phyloP scores from a whole-genome alignment of 305 asterid genomes.

The Fraxinus sp. region DNA sequence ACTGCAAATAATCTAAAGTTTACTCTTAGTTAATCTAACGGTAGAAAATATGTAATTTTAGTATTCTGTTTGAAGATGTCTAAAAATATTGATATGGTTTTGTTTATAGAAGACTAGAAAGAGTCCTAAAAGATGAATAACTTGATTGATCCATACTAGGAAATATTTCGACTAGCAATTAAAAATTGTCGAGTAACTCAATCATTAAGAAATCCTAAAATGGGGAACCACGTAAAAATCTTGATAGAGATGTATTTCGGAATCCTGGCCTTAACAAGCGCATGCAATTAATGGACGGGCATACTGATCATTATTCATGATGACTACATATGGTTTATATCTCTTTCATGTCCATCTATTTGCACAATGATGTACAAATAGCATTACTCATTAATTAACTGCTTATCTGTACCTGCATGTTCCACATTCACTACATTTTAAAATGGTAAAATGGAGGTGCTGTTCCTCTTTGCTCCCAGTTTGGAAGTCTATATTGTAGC shows the following conservation, averaged over 20 bases:
- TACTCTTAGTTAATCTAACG: not conserved
- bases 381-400: too few relatives aligned
- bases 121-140: not conserved
- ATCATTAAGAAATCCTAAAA: not conserved
- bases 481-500: not conserved
- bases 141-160: not conserved
- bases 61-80: not conserved
- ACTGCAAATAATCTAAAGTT: not conserved
- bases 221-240: not conserved
- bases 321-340: not conserved
- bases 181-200: not conserved
- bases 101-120: not conserved
- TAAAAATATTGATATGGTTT: not conserved
- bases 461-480: not conserved
- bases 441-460: not conserved
- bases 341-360: too few relatives aligned
- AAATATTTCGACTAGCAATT: not conserved
- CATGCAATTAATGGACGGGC: not conserved
- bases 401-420: not conserved
- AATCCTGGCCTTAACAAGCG: not conserved
- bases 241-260: not conserved
- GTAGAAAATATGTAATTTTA: not conserved
- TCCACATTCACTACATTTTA: not conserved
- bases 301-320: not conserved
- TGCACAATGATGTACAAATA: not conserved